These are phyloP conservation scores for Pulveroboletus sp. DNA, from an alignment of 1,284 basidiomycete genomes.

Conservation along the genomic window DNA sequence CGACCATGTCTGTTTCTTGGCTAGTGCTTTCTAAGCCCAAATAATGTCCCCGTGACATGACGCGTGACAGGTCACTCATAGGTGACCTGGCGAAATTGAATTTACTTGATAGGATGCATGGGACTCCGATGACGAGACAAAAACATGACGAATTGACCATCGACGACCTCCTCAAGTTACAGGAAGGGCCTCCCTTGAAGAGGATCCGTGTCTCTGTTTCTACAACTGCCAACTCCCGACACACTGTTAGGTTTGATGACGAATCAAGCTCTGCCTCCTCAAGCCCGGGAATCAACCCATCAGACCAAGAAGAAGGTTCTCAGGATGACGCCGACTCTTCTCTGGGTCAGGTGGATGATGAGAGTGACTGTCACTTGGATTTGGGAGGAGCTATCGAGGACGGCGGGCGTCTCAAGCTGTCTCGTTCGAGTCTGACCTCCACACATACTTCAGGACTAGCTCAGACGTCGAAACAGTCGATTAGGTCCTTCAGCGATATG, in stretches of 20 bases:
- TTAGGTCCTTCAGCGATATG: conserved; percentile 62
- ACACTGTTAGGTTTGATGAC: not conserved
- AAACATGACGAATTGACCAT: conserved; percentile 38
- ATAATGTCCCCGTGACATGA: too few species aligned
- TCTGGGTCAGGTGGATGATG: not conserved
- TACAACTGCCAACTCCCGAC: not conserved
- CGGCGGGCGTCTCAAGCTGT: conserved; percentile 17
- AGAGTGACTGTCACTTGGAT: not conserved
- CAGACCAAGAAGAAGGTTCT: conserved; percentile 12
- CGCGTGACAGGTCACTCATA: not conserved
- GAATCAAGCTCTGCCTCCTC: conserved; percentile 7
- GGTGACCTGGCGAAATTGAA: not conserved
- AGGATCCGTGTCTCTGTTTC: conserved; percentile 17
- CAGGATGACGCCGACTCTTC: not conserved
- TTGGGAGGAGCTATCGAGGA: conserved; percentile 9
- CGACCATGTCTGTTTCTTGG: too few species aligned
- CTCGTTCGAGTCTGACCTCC: conserved; percentile 4
- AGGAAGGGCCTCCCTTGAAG: conserved; percentile 30
- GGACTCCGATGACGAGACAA: conserved; percentile 19
- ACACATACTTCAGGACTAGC: not conserved
- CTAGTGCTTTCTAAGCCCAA: too few species aligned
- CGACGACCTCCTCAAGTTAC: conserved; percentile 36
- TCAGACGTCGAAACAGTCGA: not conserved
- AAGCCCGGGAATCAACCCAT: conserved; percentile 6
- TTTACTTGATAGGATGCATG: not conserved